A percentile compares a stretch with the other conserved stretches of the same genome.
These are phyloP conservation scores for Candida adriatica DNA, from an alignment of 805 yeast genomes.

Conservation along the genomic window DNA sequence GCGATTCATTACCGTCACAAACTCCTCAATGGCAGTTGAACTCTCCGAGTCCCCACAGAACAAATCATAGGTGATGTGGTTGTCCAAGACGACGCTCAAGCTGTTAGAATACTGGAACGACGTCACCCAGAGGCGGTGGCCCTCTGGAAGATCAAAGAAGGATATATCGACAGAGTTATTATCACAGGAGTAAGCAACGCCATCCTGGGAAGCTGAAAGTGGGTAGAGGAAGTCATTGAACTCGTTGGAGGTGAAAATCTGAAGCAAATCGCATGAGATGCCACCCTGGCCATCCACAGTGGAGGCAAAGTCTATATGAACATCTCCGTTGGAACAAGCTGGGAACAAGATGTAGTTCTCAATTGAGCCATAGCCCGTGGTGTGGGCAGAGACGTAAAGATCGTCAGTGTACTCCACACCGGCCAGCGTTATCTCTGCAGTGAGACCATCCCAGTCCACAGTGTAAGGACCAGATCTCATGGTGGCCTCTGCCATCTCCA, in stretches of 20 bases:
- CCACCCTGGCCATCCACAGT: slow-evolving; percentile 12
- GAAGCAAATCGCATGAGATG: slow-evolving; percentile 17
- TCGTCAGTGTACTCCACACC: slow-evolving; percentile 12
- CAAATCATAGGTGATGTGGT: slow-evolving; percentile 11
- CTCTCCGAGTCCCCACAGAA: slow-evolving; percentile 5
- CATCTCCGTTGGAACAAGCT: slow-evolving; percentile 22
- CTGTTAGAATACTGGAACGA: slow-evolving; percentile 23
- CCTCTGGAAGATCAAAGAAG: slow-evolving; percentile 19
- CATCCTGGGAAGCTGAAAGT: slow-evolving; percentile 6
- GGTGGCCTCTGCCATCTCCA: slow-evolving; percentile 28
- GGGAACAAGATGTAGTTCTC: slow-evolving; percentile 30
- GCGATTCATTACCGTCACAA: too few relatives aligned
- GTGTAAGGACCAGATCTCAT: slow-evolving; percentile 22
- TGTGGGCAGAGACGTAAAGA: slow-evolving; percentile 22
- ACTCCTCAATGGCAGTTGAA: not conserved
- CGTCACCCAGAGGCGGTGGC: slow-evolving; percentile 25
- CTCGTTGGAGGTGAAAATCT: slow-evolving; percentile 19
- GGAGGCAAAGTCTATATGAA: slow-evolving; percentile 20
- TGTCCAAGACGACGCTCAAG: slow-evolving; percentile 3
- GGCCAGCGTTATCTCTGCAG: slow-evolving; percentile 25
- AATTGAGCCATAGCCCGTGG: slow-evolving; percentile 26
- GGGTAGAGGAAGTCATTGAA: slow-evolving; percentile 32
- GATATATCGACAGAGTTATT: slow-evolving; percentile 17
- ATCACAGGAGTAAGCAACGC: slow-evolving; percentile 19
- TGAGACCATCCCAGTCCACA: slow-evolving; percentile 22